Conservation (phyloP, 768 basidiomycete genomes). For the Pleurotus platypus region DNA sequence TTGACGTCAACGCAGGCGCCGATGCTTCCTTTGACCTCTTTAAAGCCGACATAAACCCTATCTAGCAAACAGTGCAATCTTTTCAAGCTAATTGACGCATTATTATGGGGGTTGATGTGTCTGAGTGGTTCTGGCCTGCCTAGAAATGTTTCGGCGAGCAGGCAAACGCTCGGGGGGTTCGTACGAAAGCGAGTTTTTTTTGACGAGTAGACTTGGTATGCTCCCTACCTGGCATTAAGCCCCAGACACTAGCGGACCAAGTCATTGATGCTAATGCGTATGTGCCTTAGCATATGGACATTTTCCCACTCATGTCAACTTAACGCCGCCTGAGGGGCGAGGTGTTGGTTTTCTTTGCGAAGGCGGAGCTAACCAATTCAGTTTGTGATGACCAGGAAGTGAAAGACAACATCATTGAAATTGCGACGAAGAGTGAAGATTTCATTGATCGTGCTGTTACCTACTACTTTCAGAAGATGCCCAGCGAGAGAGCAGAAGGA, state of each 20-base stretch:
- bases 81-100: conserved; percentile 17
- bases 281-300: neutral
- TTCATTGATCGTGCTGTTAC: no score
- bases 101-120: neutral
- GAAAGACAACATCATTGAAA: no score
- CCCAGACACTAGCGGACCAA: neutral
- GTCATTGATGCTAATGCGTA: neutral
- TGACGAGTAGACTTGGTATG: neutral
- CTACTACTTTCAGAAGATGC: no score
- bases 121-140: neutral
- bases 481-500: no score
- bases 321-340: no score
- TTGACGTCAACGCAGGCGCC: conserved; percentile 28
- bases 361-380: no score
- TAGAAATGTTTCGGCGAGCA: neutral
- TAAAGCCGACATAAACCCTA: conserved; percentile 19
- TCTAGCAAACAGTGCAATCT: conserved; percentile 29
- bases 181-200: neutral
- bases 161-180: neutral
- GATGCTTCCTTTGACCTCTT: conserved; percentile 25
- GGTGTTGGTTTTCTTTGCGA: no score
- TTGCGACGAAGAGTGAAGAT: no score
- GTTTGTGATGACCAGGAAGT: no score
- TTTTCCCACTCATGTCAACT: neutral
- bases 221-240: neutral